Conservation (phyloP, 345 rosid species). For the Brassica napus region Da-Ae NC_063445.1:2634001-2634500, state of each 20-base stretch:
- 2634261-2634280: conserved; percentile 38
- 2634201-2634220: not conserved
- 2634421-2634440: conserved; percentile 1
- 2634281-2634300: conserved; percentile 38
- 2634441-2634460: not conserved
- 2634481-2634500: conserved; percentile 21
- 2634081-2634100: conserved; percentile 64
- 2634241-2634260: conserved; percentile 6
- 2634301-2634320: conserved; percentile 22
- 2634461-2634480: not conserved
- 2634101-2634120: conserved; percentile 35
- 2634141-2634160: conserved; percentile 65
- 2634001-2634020: conserved; percentile 74
- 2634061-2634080: conserved; percentile 78
- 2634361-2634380: conserved; percentile 40
- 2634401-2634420: conserved; percentile 27
- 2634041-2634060: conserved; percentile 73
- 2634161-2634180: conserved; percentile 1
- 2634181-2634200: conserved; percentile 9
- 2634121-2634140: conserved; percentile 55
- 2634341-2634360: conserved; percentile 32
- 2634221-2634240: not conserved
- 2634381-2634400: conserved; percentile 10
- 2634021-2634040: conserved; percentile 83
- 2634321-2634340: conserved; percentile 39